phyloP scores from a whole-genome alignment of 2,329 filamentous ascomycete species.

The Colletotrichum cereale region DNA sequence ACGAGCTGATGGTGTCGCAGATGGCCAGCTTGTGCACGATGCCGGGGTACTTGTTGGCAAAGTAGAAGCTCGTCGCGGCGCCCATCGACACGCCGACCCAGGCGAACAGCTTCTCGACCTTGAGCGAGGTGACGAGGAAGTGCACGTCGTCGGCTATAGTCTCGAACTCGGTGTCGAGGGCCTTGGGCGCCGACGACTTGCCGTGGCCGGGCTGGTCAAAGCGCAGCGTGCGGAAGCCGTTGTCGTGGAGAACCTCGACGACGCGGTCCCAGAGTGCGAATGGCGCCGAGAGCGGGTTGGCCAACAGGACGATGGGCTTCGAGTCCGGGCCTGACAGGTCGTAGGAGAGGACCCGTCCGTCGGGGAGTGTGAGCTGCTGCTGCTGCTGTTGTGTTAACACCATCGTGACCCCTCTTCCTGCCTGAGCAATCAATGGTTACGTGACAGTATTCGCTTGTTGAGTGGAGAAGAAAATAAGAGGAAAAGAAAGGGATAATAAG shows the following conservation, averaged over 20 bases:
- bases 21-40: conserved; percentile 53
- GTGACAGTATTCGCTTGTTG: background rate
- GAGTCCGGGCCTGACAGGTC: conserved; percentile 44
- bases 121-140: conserved; percentile 50
- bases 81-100: conserved; percentile 63
- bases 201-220: conserved; percentile 61
- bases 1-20: conserved; percentile 56
- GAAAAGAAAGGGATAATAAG: background rate
- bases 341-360: conserved; percentile 48
- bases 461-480: background rate
- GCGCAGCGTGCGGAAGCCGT: conserved; percentile 55
- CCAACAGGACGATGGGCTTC: conserved; percentile 52
- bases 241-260: conserved; percentile 48
- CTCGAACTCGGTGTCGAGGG: conserved; percentile 54
- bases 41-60: conserved; percentile 53
- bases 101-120: conserved; percentile 49
- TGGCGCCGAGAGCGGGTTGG: conserved; percentile 55
- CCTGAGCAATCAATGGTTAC: background rate
- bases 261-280: conserved; percentile 56
- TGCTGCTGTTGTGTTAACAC: conserved; percentile 41
- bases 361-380: conserved; percentile 43
- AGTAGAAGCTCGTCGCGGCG: conserved; percentile 55
- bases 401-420: conserved; percentile 39
- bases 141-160: conserved; percentile 54
- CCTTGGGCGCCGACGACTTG: conserved; percentile 50